Conservation (phyloP, 2,329 filamentous ascomycete species). For the Juglanconis oblonga region DNA sequence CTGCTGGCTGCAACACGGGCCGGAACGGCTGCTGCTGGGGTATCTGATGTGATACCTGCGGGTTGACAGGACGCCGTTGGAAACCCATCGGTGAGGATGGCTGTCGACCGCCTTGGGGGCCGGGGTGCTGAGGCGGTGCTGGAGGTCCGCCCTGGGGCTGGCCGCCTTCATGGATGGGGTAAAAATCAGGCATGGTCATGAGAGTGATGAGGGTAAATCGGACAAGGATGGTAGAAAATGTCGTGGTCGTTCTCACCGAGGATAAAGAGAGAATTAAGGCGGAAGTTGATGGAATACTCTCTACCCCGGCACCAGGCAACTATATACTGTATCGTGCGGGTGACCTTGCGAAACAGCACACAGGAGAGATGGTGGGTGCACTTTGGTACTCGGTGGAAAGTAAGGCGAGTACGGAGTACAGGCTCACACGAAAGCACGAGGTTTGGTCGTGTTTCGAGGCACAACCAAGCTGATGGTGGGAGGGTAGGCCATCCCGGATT, state of each 20-base stretch:
- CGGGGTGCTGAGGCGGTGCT: neutral
- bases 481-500: neutral
- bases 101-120: neutral
- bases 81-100: neutral
- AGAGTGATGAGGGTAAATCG: neutral
- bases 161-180: neutral
- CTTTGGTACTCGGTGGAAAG: neutral
- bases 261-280: neutral
- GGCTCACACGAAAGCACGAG: conserved; percentile 5
- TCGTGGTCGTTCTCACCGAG: neutral
- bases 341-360: neutral
- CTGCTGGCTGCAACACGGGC: neutral
- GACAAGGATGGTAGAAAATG: neutral
- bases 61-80: neutral
- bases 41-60: neutral
- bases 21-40: neutral
- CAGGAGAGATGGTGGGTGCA: neutral
- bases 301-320: conserved; percentile 6
- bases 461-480: neutral
- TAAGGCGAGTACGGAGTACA: conserved; percentile 1
- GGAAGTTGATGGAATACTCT: neutral
- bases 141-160: neutral
- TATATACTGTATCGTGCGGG: conserved; percentile 4
- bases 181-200: conserved; percentile 2
- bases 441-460: neutral